phyloP scores from a whole-genome alignment of 2,329 filamentous ascomycete genomes.

The Xylariaceae sp. region DNA sequence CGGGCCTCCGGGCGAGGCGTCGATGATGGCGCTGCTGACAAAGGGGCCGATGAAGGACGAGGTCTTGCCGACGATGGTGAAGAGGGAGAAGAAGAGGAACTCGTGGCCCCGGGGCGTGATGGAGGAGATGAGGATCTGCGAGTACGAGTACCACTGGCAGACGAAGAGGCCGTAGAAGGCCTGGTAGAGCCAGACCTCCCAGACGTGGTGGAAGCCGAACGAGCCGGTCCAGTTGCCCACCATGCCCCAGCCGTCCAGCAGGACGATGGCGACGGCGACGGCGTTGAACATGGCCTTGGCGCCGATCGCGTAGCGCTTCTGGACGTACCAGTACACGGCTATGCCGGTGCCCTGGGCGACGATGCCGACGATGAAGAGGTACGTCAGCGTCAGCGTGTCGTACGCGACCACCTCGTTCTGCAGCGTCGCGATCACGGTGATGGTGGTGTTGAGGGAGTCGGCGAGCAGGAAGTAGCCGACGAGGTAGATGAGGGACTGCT shows the following conservation, averaged over 20 bases:
- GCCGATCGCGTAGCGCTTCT: constrained; percentile 52
- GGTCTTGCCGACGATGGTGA: constrained; percentile 64
- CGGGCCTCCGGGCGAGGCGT: constrained; percentile 47
- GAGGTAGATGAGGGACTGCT: constrained; percentile 61
- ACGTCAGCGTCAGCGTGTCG: constrained; percentile 59
- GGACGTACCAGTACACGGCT: constrained; percentile 55
- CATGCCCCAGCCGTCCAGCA: constrained; percentile 49
- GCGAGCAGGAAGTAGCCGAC: constrained; percentile 63
- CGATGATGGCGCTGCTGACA: constrained; percentile 64
- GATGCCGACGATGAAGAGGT: constrained; percentile 62
- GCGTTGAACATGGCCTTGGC: constrained; percentile 66
- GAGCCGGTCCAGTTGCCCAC: constrained; percentile 40
- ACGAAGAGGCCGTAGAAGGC: constrained; percentile 60
- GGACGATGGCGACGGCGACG: constrained; percentile 55
- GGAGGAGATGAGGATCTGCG: constrained; percentile 65
- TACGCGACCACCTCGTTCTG: constrained; percentile 62
- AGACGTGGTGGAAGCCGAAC: constrained; percentile 41
- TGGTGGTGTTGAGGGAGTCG: constrained; percentile 65
- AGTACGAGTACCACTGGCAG: constrained; percentile 66
- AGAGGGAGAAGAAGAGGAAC: constrained; percentile 65
- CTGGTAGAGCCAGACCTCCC: constrained; percentile 43
- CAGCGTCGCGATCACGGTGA: constrained; percentile 60
- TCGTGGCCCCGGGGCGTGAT: constrained; percentile 64
- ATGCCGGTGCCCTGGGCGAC: constrained; percentile 58
- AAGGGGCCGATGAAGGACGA: constrained; percentile 63